Conservation (phyloP, 2,329 filamentous ascomycete genomes). For the Tothia fuscella region DNA sequence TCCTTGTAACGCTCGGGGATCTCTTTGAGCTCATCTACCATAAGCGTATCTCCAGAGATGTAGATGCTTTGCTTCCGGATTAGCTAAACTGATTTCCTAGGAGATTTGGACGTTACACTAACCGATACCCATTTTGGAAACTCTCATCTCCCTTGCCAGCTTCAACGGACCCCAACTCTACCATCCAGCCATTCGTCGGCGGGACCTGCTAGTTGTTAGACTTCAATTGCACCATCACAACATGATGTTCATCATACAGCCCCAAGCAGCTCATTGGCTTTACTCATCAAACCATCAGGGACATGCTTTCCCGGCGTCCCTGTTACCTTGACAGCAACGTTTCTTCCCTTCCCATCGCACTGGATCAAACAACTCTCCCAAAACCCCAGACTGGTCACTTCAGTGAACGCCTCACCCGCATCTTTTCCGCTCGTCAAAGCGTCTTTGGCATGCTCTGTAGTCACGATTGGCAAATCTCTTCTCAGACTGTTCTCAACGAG, state of each 20-base stretch:
- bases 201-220: constrained; percentile 32
- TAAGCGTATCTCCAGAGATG: constrained; percentile 53
- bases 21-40: constrained; percentile 49
- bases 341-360: constrained; percentile 21
- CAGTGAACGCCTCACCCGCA: constrained; percentile 39
- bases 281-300: constrained; percentile 29
- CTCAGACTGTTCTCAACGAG: constrained; percentile 39
- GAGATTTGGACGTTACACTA: constrained; percentile 15
- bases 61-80: no score
- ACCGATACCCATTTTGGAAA: constrained; percentile 38
- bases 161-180: constrained; percentile 44
- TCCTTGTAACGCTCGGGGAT: constrained; percentile 45
- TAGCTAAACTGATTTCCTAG: no score
- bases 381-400: constrained; percentile 43
- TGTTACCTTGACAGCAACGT: constrained; percentile 43
- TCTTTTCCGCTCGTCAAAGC: constrained; percentile 35
- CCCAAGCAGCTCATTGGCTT: constrained; percentile 36
- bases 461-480: constrained; percentile 48
- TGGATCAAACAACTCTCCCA: constrained; percentile 42
- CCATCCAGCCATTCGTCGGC: constrained; percentile 55
- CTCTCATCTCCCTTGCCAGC: constrained; percentile 12
- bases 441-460: constrained; percentile 47
- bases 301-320: constrained; percentile 56
- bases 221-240: background rate
- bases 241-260: constrained; percentile 23